Conservation (phyloP, 176 grass and related monocot species). For the Oryza rufipogon region DNA sequence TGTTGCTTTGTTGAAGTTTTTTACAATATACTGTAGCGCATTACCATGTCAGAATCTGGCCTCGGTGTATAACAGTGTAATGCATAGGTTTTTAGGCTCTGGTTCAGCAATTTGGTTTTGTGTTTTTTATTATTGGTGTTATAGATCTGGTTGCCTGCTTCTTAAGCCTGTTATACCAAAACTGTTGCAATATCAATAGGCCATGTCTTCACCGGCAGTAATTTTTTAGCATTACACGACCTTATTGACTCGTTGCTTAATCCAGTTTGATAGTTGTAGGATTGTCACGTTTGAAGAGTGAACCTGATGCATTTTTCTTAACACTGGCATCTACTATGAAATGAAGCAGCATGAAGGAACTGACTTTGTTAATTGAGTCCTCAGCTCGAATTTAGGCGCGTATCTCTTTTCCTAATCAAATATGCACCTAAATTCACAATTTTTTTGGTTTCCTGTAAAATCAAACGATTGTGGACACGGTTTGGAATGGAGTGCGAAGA, state of each 20-base stretch:
- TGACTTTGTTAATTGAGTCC: no score
- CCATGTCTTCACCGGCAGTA: neutral
- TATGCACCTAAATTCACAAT: no score
- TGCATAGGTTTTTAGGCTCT: conserved; percentile 48
- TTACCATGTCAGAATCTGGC: neutral
- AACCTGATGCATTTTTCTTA: neutral
- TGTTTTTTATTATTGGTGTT: conserved; percentile 42
- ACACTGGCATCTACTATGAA: neutral
- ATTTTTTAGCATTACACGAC: neutral
- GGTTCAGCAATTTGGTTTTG: conserved; percentile 1
- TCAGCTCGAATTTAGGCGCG: no score
- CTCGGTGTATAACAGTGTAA: conserved; percentile 10
- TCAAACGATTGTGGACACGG: no score
- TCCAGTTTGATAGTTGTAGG: neutral
- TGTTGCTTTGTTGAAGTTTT: conserved; percentile 1
- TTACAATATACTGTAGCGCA: conserved; percentile 20
- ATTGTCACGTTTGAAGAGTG: neutral
- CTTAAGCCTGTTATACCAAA: neutral
- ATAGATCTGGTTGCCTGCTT: conserved; percentile 1
- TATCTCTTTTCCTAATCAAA: no score
- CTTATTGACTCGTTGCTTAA: neutral
- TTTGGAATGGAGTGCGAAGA: no score
- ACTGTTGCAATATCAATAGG: neutral
- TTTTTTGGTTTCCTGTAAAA: no score
- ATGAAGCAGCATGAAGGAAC: neutral